Base-by-base conservation (phyloP, 2,329 filamentous ascomycete species). In the Colletotrichum plurivorum region DNA sequence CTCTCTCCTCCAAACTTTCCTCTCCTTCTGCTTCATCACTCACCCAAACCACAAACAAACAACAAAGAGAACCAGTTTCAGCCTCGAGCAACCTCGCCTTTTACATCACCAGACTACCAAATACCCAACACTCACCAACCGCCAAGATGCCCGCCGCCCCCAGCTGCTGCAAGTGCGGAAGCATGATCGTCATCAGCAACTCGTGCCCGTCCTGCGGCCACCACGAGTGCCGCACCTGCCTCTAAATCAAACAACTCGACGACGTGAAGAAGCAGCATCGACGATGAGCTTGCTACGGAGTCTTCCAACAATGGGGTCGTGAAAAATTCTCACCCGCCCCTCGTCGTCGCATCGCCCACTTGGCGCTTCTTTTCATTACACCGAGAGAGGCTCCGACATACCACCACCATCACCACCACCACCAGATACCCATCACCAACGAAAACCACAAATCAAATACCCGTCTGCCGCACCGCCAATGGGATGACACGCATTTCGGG, bases 151-250 rank as follows among this genome's bases (percentile, higher is more conserved):
- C 82, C 76, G 78, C 80, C 73, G 84, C 82, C 73, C 83, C 84
- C 73, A 85, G 85, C 79, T 88, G 86, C 83, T 87, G 85, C 83
- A 78, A 86, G 75, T 88, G 85, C 80, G 84, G 84, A 73, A 79
- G 82, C 78, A 85, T 87, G 79, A 86, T 88, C 73, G 85, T 87
- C 80, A 88, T 88, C 80, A 87, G 84, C 83, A 85, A 79, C 76
- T 83, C 80, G 60, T 88, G 85, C 82, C 80, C 78, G 70, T 79
- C 81, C 74, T 88, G 85, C 76, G 79, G 80, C 59, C 85, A 88
- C 80, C 77, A 80, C 72, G 83, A 87, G 75, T 88, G 85, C 83
- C 75, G 72, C 69, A 77, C 83, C 67, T 88, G 85, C 78, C 75
- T 79, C 60, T 81, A 73, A 63, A 25, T 27, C 13, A 46, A 46